Evolutionary conservation across 305 asterid genomes (phyloP), one percentile per base, ranked within the genome.

Genomic region (Fraxinus baroniana): DNA sequence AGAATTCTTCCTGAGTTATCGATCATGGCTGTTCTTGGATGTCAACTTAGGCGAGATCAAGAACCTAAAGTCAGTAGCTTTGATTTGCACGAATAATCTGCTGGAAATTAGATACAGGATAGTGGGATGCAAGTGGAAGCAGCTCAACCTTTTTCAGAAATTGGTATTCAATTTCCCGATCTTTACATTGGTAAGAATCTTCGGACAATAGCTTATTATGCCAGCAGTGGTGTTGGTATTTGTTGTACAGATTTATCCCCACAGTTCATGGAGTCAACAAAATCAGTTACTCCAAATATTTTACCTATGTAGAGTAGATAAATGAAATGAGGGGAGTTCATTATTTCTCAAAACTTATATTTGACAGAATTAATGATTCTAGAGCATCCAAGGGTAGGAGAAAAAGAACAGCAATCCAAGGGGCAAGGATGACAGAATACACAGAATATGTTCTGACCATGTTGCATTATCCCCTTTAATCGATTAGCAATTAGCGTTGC

Each of bases 241-340:
- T 96, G 87, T 89, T 95, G 92, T 22, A 92, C 81, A 28, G 93
- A 80, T 83, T 90, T 94, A 37, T 90, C 91, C 22, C 87, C 93
- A 73, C 89, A 87, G 82, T 77, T 84, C 9, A 78, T 82, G 0
- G 97, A 85, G 87, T 93, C 85, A 9, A 96, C 88, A 81, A 93
- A 92, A 76, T 94, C 97, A 78, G 99, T 92, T 28, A 96, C 93
- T 46, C 99, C 98, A 76, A 96, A 96, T 82, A 66, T 85, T 80
- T 90, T 92, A 7, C 93, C 99, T 96, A 86, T 39, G 70, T 12
- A 81, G 39, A 71, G 49, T 30, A 66, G 37, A 33, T 76, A 74
- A 57, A 77, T 24, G 37, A 17, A 82, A 62, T 76, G 37, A 81
- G 33, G 41, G 64, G 8, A 72, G 1, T 74, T 5, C 74, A 3